A percentile compares a stretch with the other conserved stretches of the same genome.
Evolutionary conservation across 164 flowering plant genomes (phyloP).

Genomic region (Vitis rotundifolia): DNA sequence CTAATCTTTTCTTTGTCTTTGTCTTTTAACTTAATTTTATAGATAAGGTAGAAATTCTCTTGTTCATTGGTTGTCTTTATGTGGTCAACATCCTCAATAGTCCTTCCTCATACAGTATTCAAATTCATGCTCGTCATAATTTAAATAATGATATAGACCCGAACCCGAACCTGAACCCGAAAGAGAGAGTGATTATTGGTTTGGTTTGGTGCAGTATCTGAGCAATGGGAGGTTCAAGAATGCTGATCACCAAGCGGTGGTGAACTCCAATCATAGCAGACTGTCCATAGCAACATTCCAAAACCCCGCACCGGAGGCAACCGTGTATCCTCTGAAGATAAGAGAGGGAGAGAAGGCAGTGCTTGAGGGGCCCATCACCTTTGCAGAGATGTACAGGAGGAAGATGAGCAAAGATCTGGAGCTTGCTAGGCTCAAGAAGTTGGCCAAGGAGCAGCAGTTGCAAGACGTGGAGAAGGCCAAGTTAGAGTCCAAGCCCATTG

Average conservation of each 20-base stretch:
- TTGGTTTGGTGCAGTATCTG: conserved; percentile 42
- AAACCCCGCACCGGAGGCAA: conserved; percentile 83
- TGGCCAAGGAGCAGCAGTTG: conserved; percentile 51
- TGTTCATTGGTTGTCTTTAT: too few species aligned
- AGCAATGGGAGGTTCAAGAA: conserved; percentile 96
- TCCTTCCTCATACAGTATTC: too few species aligned
- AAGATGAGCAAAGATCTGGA: conserved; percentile 82
- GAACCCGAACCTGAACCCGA: too few species aligned
- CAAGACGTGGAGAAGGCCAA: conserved; percentile 38
- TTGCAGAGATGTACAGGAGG: conserved; percentile 74
- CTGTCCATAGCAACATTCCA: conserved; percentile 87
- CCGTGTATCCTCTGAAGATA: conserved; percentile 62
- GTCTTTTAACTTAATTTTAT: too few species aligned
- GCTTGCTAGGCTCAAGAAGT: conserved; percentile 74
- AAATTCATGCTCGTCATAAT: too few species aligned
- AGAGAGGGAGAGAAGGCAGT: conserved; percentile 72
- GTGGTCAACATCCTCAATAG: too few species aligned
- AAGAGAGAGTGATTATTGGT: not conserved
- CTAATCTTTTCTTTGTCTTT: too few species aligned
- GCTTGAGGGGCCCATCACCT: conserved; percentile 67
- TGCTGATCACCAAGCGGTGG: conserved; percentile 93
- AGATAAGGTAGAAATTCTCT: too few species aligned
- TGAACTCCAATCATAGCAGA: conserved; percentile 72
- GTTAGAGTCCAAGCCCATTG: conserved; percentile 37
- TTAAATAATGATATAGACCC: too few species aligned